Base-by-base conservation (phyloP, 768 basidiomycete genomes). In the Boletellus sp. region DNA sequence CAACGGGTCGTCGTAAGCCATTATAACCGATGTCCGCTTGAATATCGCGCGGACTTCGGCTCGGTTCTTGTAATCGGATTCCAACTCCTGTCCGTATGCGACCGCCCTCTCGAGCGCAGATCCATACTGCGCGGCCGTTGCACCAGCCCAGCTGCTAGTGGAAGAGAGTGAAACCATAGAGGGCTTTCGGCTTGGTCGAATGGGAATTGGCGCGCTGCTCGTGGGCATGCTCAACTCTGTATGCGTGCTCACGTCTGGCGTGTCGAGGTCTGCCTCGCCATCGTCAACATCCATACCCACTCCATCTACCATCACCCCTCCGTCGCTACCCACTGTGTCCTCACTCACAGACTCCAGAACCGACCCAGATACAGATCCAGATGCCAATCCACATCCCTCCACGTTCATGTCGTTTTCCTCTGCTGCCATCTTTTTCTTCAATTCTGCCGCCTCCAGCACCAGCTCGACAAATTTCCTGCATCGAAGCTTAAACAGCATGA, bases 391-490 rank as follows among this genome's bases (percentile, higher is more conserved):
- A 43, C 47, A 63, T 3, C 45, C 51, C 53, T 62, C 67, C 58
- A 55, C 58, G 50, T 58, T 70, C 53, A 61, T 59, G 36, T 64
- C 70, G 26, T 56, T 57, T 47, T 72, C 73, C 28, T 72, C 72
- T 23, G 64, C 67, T 51, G 75, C 75, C 71, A 83, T 77, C 57
- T 71, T 76, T 69, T 85, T 84, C 72, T 82, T 80, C 52, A 86
- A 70, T 53, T 84, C 86, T 6, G 81, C 77, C 10, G 87, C 82
- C 55, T 83, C 80, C 56, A 91, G 61, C 13, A 90, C 78, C 24
- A 91, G 77, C 66, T 94, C 91, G 39, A 94, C 83, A 59, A 94
- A 91, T 67, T 86, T 89, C 58, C 90, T 78, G 69, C 90, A 90
- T 22, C 85, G 79, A 57, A 94, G 68, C 65, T 87, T 89, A 74